Percentiles rank a stretch among this genome's conserved stretches.
Evolutionary conservation across 2,329 filamentous ascomycete species (phyloP).

Genomic region (Cercospora zeae-maydis): DNA sequence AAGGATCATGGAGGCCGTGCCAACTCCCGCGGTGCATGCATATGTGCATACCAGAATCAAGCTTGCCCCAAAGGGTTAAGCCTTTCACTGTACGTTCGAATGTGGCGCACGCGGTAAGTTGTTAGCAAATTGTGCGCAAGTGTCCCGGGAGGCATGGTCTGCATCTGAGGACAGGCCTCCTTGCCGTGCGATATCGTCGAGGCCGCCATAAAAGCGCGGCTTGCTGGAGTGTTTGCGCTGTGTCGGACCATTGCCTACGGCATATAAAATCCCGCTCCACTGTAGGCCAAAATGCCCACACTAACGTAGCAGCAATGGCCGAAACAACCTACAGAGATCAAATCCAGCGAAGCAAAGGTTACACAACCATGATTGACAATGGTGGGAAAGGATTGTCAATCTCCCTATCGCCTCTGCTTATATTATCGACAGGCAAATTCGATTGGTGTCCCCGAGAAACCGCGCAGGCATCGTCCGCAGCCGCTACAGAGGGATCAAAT

Average conservation of each 20-base stretch:
- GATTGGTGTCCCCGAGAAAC: neutral
- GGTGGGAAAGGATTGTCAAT: neutral
- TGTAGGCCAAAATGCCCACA: neutral
- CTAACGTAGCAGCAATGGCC: neutral
- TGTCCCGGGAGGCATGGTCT: no score
- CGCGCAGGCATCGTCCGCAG: neutral
- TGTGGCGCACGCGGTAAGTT: neutral
- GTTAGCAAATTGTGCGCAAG: neutral
- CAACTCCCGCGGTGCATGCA: neutral
- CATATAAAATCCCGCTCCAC: neutral
- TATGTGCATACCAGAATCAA: neutral
- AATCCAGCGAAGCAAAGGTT: neutral
- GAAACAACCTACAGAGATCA: neutral
- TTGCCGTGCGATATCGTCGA: no score
- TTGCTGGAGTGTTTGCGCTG: neutral
- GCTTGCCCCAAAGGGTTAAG: neutral
- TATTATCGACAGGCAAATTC: neutral
- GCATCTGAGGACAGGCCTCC: no score
- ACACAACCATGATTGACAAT: neutral
- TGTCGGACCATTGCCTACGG: neutral
- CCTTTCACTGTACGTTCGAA: neutral
- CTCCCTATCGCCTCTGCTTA: neutral
- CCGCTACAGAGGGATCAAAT: neutral
- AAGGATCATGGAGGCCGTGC: neutral
- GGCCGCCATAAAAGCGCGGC: neutral